phyloP scores from a whole-genome alignment of 352 stramenopile genomes.

The Phytophthora hibernalis region DNA sequence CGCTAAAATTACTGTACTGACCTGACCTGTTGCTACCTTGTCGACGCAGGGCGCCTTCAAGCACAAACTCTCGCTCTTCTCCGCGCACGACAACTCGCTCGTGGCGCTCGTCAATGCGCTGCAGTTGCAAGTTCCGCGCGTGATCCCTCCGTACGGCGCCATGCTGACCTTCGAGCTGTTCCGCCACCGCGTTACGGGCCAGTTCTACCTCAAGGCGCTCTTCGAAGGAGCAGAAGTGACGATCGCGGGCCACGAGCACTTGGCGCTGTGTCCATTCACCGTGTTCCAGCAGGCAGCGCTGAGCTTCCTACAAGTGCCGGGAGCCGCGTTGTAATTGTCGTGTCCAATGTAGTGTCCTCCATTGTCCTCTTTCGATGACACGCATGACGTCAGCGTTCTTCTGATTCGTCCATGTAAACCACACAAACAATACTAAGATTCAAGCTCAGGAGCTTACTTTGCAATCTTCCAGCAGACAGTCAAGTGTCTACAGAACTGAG shows the following conservation, averaged over 20 bases:
- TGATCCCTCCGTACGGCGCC: slow-evolving; percentile 72
- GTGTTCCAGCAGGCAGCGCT: slow-evolving; percentile 60
- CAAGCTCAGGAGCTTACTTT: slow-evolving; percentile 24
- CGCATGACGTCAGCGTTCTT: slow-evolving; percentile 9
- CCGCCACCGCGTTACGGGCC: slow-evolving; percentile 41
- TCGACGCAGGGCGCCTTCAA: slow-evolving; percentile 19
- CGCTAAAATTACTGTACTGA: too few species aligned
- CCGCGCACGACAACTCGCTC: slow-evolving; percentile 83
- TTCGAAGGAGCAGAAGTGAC: slow-evolving; percentile 62
- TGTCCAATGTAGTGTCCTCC: slow-evolving; percentile 17
- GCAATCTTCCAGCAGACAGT: slow-evolving; percentile 31
- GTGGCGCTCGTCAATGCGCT: slow-evolving; percentile 75
- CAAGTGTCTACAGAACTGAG: slow-evolving; percentile 15
- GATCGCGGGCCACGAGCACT: slow-evolving; percentile 50
- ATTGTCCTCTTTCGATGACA: slow-evolving; percentile 10
- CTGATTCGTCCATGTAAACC: slow-evolving; percentile 25
- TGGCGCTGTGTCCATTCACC: slow-evolving; percentile 58
- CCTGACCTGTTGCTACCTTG: background rate
- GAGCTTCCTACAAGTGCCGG: slow-evolving; percentile 51
- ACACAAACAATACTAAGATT: slow-evolving; percentile 17
- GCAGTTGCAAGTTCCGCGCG: slow-evolving; percentile 55
- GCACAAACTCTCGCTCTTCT: slow-evolving; percentile 79
- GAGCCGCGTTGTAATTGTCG: slow-evolving; percentile 16
- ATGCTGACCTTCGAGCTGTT: slow-evolving; percentile 84
- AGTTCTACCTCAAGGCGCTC: slow-evolving; percentile 57